A percentile compares a stretch with the other conserved stretches of the same genome.
Conservation (phyloP, 192 early-diverging fungal genomes). For the Backusella luteola region DNA sequence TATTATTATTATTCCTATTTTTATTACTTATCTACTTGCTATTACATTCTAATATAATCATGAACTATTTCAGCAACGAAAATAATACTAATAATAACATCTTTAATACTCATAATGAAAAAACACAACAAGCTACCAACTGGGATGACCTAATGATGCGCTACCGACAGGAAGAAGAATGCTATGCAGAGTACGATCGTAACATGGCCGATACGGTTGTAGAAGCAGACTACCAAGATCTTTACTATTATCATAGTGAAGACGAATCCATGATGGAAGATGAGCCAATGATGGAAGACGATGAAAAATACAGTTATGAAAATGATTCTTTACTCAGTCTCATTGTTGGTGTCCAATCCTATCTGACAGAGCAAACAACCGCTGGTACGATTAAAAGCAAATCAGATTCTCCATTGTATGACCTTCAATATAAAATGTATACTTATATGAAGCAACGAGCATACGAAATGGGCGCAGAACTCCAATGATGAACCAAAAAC, state of each 20-base stretch:
- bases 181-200: constrained; percentile 21
- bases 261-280: neutral
- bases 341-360: constrained; percentile 32
- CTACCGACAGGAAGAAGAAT: neutral
- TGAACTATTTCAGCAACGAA: constrained; percentile 2
- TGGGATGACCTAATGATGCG: neutral
- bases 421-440: constrained; percentile 38
- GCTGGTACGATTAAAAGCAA: constrained; percentile 8
- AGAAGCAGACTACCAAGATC: constrained; percentile 14
- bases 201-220: constrained; percentile 12
- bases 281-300: constrained; percentile 10
- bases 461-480: constrained; percentile 27
- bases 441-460: constrained; percentile 32
- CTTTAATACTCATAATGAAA: neutral
- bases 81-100: neutral
- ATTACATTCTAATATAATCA: neutral
- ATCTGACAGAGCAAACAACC: constrained; percentile 16
- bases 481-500: neutral
- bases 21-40: neutral
- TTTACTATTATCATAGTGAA: neutral
- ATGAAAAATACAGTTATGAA: constrained; percentile 12
- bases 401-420: constrained; percentile 30
- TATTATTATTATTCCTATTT: neutral
- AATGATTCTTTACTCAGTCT: constrained; percentile 28
- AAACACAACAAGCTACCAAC: neutral